Evolutionary conservation across 805 yeast genomes (phyloP), one percentile per base, ranked within the genome.

Genomic region (Ogataea pini): DNA sequence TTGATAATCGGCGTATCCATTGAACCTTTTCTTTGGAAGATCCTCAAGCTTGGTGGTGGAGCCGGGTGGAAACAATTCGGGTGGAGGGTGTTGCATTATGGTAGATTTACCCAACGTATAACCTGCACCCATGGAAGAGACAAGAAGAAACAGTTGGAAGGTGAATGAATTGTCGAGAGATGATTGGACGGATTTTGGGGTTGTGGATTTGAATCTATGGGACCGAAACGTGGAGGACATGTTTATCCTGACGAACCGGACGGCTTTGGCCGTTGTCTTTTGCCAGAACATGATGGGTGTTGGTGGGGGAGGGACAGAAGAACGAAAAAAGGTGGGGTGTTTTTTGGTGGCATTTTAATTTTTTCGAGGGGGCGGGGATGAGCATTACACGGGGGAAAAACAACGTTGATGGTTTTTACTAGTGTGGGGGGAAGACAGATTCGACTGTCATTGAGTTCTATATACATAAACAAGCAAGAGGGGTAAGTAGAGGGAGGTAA

Each of bases 41-140:
- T 58, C 57, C 7, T 53, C 54, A 3, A 46, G 19, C 12, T 48
- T 36, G 3, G 69, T 62, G 2, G 52, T 55, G 9, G 68, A 63
- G 3, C 55, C 59, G 9, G 54, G 18, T 3, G 69, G 69, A 34
- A 64, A 65, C 39, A 63, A 37, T 28, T 62, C 61, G 9, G 60
- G 53, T 1, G 69, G 69, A 4, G 67, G 64, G 10, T 57, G 51
- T 24, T 60, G 54, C 17, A 56, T 27, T 6, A 57, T 42, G 3
- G 52, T 45, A 2, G 62, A 52, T 45, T 63, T 63, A 16, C 69
- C 69, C 4, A 65, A 42, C 2, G 64, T 56, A 38, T 64, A 64
- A 2, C 69, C 69, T 2, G 68, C 67, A n/a, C 67, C 68, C 66
- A 65, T 61, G 0, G 69, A 60, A 12, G 61, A 64, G 7, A 64